These are phyloP conservation scores for Trichoderma atroviride DNA, from an alignment of 2,329 filamentous ascomycete genomes.

Conservation along the genomic window DNA sequence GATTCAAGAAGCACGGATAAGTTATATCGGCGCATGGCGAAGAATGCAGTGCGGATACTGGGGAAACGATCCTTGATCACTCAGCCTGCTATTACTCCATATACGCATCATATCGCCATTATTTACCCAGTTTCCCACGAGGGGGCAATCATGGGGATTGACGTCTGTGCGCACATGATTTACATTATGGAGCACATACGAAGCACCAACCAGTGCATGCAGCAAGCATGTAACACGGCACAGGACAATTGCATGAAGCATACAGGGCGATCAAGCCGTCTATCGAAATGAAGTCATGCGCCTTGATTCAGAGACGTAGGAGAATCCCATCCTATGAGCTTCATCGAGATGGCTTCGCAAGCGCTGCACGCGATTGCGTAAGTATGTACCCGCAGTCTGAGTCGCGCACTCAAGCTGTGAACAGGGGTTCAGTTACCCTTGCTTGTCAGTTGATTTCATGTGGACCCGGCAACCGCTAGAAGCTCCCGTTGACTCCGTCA, in stretches of 20 bases:
- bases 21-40: background rate
- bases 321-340: background rate
- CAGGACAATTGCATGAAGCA: background rate
- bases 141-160: background rate
- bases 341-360: background rate
- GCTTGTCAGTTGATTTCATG: background rate
- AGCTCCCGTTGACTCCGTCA: constrained; percentile 1
- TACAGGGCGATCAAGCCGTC: background rate
- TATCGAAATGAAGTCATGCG: background rate
- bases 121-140: background rate
- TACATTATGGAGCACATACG: background rate
- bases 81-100: background rate
- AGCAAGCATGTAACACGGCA: background rate
- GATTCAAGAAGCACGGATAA: background rate
- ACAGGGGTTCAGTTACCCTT: background rate
- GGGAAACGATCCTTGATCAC: background rate
- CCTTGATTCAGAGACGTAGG: background rate
- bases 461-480: background rate
- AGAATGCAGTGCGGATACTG: background rate
- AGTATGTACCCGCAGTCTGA: background rate
- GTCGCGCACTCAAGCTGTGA: background rate
- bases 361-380: background rate
- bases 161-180: background rate
- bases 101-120: background rate
- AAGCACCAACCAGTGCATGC: background rate